Base-by-base conservation (phyloP, 164 flowering plant species). In the Chloranthus sessilifolius region DNA sequence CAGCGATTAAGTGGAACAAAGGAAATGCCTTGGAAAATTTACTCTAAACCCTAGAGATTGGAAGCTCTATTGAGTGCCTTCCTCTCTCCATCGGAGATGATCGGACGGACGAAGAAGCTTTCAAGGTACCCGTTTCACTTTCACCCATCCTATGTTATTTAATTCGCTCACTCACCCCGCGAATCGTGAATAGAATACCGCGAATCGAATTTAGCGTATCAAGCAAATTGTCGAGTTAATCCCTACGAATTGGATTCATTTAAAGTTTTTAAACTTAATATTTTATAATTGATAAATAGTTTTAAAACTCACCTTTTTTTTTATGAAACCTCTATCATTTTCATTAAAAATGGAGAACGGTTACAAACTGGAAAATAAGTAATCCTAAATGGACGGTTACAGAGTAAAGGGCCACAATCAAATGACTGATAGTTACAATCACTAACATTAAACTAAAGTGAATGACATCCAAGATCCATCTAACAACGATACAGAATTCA, bases 31-130 rank as follows among this genome's bases (percentile, higher is more conserved):
- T 76, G 5, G 64, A 59, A n/a, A 73, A 70, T 41, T 53, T 76
- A 47, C 66, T 76, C 3, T 72, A 76, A 1, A 68, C 74, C 17
- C 64, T 76, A 2, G 81, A 76, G 1, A 68, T 65, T 40, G 53
- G 63, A 0, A 47, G 49, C 43, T 63, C 66, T 2, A 45, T 6
- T 19, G 57, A 65, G 36, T 70, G 66, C 37, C 53, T 73, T 20
- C 76, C 81, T 5, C 7, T 76, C 14, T 76, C 70, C 52, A 54
- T 76, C 0, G 81, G 81, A 3, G 81, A 76, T 36, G 81, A 76
- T 38, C 54, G 47, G 46, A 76, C 80, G 3, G 80, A 76, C 43
- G 80, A 83, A 64, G 91, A 83, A 55, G 91, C 85, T 10, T 83
- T 83, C 40, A 68, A 70, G 81, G 91, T 83, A 61, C 27, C 2